phyloP scores from a whole-genome alignment of 2,329 filamentous ascomycete genomes.

The Aspergillus aculeatinus region DNA sequence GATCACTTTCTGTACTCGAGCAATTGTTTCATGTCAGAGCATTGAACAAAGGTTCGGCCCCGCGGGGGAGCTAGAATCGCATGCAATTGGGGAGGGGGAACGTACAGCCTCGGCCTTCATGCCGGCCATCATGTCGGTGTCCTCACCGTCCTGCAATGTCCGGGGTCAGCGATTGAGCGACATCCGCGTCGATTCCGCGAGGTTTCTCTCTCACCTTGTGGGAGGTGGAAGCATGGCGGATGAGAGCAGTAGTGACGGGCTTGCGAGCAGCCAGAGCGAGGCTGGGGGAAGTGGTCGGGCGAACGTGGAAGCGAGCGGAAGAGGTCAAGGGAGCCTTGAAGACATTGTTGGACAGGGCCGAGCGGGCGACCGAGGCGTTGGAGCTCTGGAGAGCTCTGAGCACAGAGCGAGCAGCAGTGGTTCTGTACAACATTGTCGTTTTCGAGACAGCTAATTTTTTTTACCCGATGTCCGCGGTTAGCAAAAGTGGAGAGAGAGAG shows the following conservation, averaged over 20 bases:
- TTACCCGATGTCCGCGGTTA: conserved; percentile 27
- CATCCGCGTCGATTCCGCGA: neutral
- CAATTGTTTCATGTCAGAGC: neutral
- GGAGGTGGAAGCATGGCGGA: conserved; percentile 48
- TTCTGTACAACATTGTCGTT: conserved; percentile 48
- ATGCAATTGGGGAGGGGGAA: conserved; percentile 18
- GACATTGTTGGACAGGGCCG: conserved; percentile 39
- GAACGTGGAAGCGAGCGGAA: conserved; percentile 39
- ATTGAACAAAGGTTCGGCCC: neutral
- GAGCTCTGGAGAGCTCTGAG: conserved; percentile 45
- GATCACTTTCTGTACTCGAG: conserved; percentile 55
- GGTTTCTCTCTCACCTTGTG: conserved; percentile 48
- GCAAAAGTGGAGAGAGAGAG: conserved; percentile 19
- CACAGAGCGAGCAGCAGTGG: conserved; percentile 45
- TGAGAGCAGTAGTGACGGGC: conserved; percentile 49
- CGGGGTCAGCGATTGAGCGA: conserved; percentile 51
- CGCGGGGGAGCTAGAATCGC: neutral
- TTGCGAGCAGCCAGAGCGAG: conserved; percentile 46
- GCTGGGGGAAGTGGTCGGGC: conserved; percentile 36
- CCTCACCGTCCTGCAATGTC: conserved; percentile 44
- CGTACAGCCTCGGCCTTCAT: conserved; percentile 60
- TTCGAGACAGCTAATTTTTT: conserved; percentile 30
- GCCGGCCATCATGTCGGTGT: conserved; percentile 53
- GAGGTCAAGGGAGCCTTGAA: conserved; percentile 48
- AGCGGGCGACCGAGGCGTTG: conserved; percentile 45